Base-by-base conservation (phyloP, 495 filamentous ascomycete species). In the Xylaria scruposa region DNA sequence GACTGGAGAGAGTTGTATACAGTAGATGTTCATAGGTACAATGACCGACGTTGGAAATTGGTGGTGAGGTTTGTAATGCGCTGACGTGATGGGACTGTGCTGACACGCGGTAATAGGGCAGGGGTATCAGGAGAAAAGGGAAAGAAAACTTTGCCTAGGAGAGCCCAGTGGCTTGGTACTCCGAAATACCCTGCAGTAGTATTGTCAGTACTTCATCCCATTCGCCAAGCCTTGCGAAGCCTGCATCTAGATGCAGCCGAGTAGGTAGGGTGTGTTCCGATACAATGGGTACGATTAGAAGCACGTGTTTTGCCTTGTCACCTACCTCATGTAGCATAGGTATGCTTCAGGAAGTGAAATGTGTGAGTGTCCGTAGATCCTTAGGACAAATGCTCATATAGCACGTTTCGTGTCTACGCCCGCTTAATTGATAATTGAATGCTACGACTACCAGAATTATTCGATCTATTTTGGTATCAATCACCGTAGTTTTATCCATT, bases 171-270 rank as follows among this genome's bases (percentile, higher is more conserved):
- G 46, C 33, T 67, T 56, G 65, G 65, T 67, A 67, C 36, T 44
- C 65, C 49, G 65, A 54, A 54, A 51, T 66, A 42, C 65, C 65
- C 65, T 67, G 64, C 64, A 67, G 64, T 40, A 3, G 7, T 24
- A 36, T 67, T 15, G 29, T 2, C 49, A 42, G 49, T 51, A 19
- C 62, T 67, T 36, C 36, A 17, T 67, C 65, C 36, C 36, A 67
- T 67, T 67, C 64, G 64, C 64, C 64, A 67, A 67, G 64, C 9
- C 31, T 67, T 67, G 33, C 65, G 65, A 67, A 29, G 49, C n/a
- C n/a, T 67, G 65, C 65, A 56, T 40, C 19, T 40, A 26, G 33
- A 21, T 67, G 65, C 65, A 67, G 65, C 65, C 38, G 10, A 40
- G 49, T 13, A 63, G 9, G 60, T 40, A 63, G 36, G 36, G 38